Percentiles rank a stretch among this genome's conserved stretches.
Conservation (phyloP, 1,139 yeast genomes). For the Candida sp. region DNA sequence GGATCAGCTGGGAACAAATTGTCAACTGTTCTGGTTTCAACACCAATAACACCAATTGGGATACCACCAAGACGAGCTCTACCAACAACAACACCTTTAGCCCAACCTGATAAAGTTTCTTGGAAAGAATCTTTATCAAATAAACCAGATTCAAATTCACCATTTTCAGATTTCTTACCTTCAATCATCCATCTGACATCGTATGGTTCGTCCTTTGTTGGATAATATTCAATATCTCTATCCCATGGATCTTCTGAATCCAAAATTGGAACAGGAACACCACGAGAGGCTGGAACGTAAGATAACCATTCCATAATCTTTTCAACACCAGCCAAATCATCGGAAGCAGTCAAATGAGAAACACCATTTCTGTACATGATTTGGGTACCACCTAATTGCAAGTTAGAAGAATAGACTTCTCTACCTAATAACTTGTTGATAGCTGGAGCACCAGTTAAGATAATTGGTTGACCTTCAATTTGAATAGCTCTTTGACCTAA, state of each 20-base stretch:
- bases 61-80: slow-evolving; percentile 99
- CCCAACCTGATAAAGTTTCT: slow-evolving; percentile 99
- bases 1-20: slow-evolving; percentile 96
- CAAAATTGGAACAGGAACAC: slow-evolving; percentile 86
- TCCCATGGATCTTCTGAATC: slow-evolving; percentile 89
- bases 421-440: slow-evolving; percentile 94
- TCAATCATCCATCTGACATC: slow-evolving; percentile 96
- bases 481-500: slow-evolving; percentile 99
- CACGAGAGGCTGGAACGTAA: slow-evolving; percentile 90
- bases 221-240: slow-evolving; percentile 81
- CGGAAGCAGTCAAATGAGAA: slow-evolving; percentile 91
- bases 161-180: slow-evolving; percentile 69
- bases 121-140: slow-evolving; percentile 92
- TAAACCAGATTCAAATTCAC: slow-evolving; percentile 76
- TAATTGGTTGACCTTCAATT: slow-evolving; percentile 97
- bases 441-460: slow-evolving; percentile 98
- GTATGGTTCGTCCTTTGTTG: slow-evolving; percentile 68
- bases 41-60: slow-evolving; percentile 97
- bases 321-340: slow-evolving; percentile 95
- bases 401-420: slow-evolving; percentile 93
- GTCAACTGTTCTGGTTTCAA: slow-evolving; percentile 87
- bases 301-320: slow-evolving; percentile 95
- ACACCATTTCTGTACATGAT: slow-evolving; percentile 99
- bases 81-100: slow-evolving; percentile 97
- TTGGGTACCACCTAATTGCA: slow-evolving; percentile 98